Base-by-base conservation (phyloP, 495 filamentous ascomycete genomes). In the Talaromyces stipitatus region DNA sequence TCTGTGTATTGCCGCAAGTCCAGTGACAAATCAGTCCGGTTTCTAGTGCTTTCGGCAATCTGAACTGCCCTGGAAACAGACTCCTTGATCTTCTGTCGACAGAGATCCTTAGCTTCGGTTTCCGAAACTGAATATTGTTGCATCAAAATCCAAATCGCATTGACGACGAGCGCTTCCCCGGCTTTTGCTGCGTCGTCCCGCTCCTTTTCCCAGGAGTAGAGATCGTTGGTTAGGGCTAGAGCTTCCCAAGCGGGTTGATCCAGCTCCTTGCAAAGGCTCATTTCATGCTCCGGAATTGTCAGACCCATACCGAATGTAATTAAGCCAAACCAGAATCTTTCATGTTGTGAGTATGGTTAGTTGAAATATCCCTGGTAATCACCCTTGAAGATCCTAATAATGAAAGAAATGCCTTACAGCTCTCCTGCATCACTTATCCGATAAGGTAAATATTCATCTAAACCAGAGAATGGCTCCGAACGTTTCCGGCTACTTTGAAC, bases 181-280 rank as follows among this genome's bases (percentile, higher is more conserved):
- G 45, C 45, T 18, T 26, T 48, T 2, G 45, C 45, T 4, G 45
- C 45, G 24, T 48, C 45, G 45, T 48, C 45, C 22, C 45, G 20
- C 14, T 48, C 45, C 45, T 48, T 48, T 26, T 48, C 45, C 45
- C 45, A 48, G 3, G 45, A 48, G 45, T 48, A 48, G 45, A 48
- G 45, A 26, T 48, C 45, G 45, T 48, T 48, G 45, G 45, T 48
- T 20, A 48, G 45, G 22, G 45, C 45, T 48, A 48, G 12, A 48
- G 45, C 45, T 48, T 48, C 45, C 45, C 45, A 48, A 18, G 45
- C 45, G 20, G 45, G 45, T 48, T 20, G 45, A 26, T 48, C 45
- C 0, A 48, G 45, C 14, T 48, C 22, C 24, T 48, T 48, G 22
- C 45, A 48, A 48, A 48, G 45, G 5, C 24, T 48, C 45, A 48